These are phyloP conservation scores for Dothistroma pini DNA, from an alignment of 2,329 filamentous ascomycete genomes.

Conservation along the genomic window DNA sequence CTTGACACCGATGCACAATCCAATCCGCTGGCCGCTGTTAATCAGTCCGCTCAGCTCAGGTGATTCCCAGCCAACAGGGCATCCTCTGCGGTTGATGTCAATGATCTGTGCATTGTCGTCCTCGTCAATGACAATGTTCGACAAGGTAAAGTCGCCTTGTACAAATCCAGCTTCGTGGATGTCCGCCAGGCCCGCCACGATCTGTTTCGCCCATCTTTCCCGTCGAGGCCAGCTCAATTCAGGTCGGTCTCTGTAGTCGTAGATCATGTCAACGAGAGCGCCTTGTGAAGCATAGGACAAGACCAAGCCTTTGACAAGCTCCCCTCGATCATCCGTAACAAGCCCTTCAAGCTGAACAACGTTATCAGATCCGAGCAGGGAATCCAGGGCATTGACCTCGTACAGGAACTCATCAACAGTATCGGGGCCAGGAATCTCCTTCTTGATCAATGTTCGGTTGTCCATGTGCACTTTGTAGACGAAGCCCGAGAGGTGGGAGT, in stretches of 20 bases:
- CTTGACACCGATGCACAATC: slow-evolving; percentile 98
- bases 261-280: slow-evolving; percentile 85
- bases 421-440: slow-evolving; percentile 94
- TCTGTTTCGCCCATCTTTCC: slow-evolving; percentile 86
- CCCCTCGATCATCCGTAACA: slow-evolving; percentile 72
- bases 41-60: slow-evolving; percentile 85
- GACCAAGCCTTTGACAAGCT: slow-evolving; percentile 79
- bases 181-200: slow-evolving; percentile 81
- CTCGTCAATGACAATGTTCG: slow-evolving; percentile 90
- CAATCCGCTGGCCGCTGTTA: slow-evolving; percentile 81
- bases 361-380: slow-evolving; percentile 65
- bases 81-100: slow-evolving; percentile 96
- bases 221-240: slow-evolving; percentile 66
- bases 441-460: slow-evolving; percentile 77
- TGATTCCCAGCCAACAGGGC: slow-evolving; percentile 95
- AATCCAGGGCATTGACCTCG: slow-evolving; percentile 90
- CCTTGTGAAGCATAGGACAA: slow-evolving; percentile 85
- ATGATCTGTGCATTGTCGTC: slow-evolving; percentile 90
- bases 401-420: slow-evolving; percentile 96
- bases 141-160: slow-evolving; percentile 94
- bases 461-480: slow-evolving; percentile 85
- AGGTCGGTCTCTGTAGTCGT: slow-evolving; percentile 61
- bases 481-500: slow-evolving; percentile 92
- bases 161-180: slow-evolving; percentile 97
- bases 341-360: slow-evolving; percentile 87